Percentiles rank a stretch among this genome's conserved stretches.
Evolutionary conservation across 352 stramenopile species (phyloP).

Genomic region (Pythium pectinolyticum): DNA sequence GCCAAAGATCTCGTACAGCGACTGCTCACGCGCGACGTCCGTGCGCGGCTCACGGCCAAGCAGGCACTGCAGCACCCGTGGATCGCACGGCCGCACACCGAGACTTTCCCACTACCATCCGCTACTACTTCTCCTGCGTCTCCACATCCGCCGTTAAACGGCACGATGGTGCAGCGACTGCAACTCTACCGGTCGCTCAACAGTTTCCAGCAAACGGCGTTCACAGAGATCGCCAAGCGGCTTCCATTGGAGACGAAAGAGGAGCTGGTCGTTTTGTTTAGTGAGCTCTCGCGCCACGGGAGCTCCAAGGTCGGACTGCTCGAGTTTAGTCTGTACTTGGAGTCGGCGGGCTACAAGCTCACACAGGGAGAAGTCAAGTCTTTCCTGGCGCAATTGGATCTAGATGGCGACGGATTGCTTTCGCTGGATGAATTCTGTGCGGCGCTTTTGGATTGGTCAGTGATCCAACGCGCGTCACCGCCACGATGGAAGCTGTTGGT

Average conservation of each 20-base stretch:
- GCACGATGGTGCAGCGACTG: slow-evolving; percentile 71
- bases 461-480: slow-evolving; percentile 42
- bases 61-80: slow-evolving; percentile 69
- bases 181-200: slow-evolving; percentile 77
- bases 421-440: slow-evolving; percentile 66
- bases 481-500: slow-evolving; percentile 39
- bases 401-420: slow-evolving; percentile 63
- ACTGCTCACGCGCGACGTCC: slow-evolving; percentile 52
- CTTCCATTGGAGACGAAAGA: slow-evolving; percentile 59
- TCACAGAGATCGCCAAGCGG: slow-evolving; percentile 53
- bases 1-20: slow-evolving; percentile 53
- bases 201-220: slow-evolving; percentile 62
- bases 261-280: slow-evolving; percentile 67
- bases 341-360: slow-evolving; percentile 56
- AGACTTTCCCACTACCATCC: too few species aligned
- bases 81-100: slow-evolving; percentile 37
- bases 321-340: slow-evolving; percentile 56
- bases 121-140: background rate
- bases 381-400: slow-evolving; percentile 60
- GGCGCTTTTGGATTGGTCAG: slow-evolving; percentile 65
- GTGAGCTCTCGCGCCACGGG: slow-evolving; percentile 53
- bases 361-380: slow-evolving; percentile 57
- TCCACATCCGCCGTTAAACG: slow-evolving; percentile 34
- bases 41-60: slow-evolving; percentile 46
- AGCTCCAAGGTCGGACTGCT: slow-evolving; percentile 47